Conservation (phyloP, 1,139 yeast genomes). For the Taiozyma sp. region DNA sequence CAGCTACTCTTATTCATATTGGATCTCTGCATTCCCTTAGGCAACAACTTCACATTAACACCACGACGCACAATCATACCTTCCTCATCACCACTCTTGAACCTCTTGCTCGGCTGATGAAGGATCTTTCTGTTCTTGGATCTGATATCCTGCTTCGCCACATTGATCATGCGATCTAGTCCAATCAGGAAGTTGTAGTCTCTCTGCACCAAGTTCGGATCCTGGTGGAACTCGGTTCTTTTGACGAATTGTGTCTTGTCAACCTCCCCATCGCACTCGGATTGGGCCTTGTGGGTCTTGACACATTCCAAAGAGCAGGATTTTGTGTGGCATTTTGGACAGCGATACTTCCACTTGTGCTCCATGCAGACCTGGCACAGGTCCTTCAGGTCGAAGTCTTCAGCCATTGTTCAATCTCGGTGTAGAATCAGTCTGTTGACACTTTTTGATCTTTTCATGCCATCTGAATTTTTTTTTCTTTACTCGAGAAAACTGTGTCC, state of each 20-base stretch:
- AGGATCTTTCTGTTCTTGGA: conserved; percentile 26
- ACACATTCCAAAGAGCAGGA: conserved; percentile 76
- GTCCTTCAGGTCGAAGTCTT: conserved; percentile 1
- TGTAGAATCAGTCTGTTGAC: background rate
- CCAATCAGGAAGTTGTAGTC: conserved; percentile 74
- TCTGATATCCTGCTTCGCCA: conserved; percentile 45
- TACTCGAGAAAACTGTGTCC: background rate
- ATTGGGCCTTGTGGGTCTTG: conserved; percentile 56
- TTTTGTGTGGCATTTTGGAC: conserved; percentile 69
- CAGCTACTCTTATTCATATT: conserved; percentile 63
- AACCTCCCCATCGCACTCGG: conserved; percentile 61
- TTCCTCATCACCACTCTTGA: background rate
- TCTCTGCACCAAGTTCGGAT: conserved; percentile 51
- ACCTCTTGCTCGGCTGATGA: conserved; percentile 3
- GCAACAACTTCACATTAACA: conserved; percentile 47
- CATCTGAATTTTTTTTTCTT: background rate
- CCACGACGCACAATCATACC: conserved; percentile 35
- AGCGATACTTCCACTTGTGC: conserved; percentile 55
- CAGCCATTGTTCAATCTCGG: background rate
- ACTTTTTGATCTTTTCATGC: background rate
- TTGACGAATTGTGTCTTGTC: conserved; percentile 56
- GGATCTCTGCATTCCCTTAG: conserved; percentile 75
- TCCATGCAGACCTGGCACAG: conserved; percentile 48
- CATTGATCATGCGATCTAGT: conserved; percentile 50
- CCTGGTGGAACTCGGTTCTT: conserved; percentile 29